These are phyloP conservation scores for Capsicum rhomboideum DNA, from an alignment of 257 asterid species.

Conservation along the genomic window DNA sequence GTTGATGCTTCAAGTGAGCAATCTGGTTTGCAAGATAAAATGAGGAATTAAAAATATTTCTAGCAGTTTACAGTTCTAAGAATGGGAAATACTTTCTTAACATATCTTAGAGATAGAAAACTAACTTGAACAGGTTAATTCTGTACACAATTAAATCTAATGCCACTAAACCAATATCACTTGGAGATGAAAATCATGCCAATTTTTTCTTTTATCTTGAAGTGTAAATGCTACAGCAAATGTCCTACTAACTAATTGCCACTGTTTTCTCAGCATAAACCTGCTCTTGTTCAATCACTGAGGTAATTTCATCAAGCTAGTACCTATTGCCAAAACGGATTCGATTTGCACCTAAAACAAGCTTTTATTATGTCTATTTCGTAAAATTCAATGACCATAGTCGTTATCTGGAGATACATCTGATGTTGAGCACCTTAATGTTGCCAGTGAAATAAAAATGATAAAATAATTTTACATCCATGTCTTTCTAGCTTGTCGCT, in stretches of 20 bases:
- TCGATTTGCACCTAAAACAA: neutral
- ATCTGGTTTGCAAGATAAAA: conserved; percentile 33
- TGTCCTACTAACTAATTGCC: neutral
- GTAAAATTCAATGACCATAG: neutral
- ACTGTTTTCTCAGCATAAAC: neutral
- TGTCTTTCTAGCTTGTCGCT: neutral
- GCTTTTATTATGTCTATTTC: neutral
- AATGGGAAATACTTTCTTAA: neutral
- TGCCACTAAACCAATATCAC: neutral
- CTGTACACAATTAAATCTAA: neutral
- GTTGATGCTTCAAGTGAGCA: conserved; percentile 63
- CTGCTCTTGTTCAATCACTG: neutral
- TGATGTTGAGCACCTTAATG: neutral
- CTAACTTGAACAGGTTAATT: neutral
- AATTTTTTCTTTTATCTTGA: neutral
- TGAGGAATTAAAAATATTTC: neutral
- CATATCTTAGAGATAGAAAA: neutral
- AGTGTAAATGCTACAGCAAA: neutral
- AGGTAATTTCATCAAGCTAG: neutral
- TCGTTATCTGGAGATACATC: neutral
- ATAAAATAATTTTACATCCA: neutral
- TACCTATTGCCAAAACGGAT: neutral
- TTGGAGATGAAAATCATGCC: neutral
- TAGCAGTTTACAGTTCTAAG: neutral
- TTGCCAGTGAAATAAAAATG: neutral